Evolutionary conservation across 371 early-diverging fungal species (phyloP), one percentile per base, ranked within the genome.

Genomic region (Saksenaea oblongispora): DNA sequence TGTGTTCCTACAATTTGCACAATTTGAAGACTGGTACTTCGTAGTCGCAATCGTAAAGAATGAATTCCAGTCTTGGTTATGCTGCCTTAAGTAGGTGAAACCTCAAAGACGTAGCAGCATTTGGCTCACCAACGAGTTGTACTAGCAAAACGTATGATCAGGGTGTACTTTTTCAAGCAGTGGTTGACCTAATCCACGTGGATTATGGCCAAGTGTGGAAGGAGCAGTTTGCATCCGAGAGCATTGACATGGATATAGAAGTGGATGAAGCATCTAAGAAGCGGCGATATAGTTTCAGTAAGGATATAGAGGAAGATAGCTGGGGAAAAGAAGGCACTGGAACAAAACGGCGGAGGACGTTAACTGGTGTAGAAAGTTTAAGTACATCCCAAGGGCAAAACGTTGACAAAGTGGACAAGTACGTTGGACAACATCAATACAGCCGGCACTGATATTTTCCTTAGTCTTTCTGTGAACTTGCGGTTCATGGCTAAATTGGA

Each of bases 1-100:
- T 53, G 67, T 79, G 0, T 82, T 82, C 62, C 58, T 82, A 1
- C 79, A 78, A 34, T 82, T 82, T 57, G 62, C 78, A 1, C 83
- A 82, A 36, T 82, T 78, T 56, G 78, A 79, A 56, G 80, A 82
- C 36, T 82, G 77, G 77, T 78, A 82, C 51, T 66, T 82, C 54
- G 72, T 79, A 3, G 61, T 79, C 34, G 74, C 80, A 4, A 73
- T 75, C 27, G 67, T 78, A 0, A 69, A 72, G 35, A 79, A 79
- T 55, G 71, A 77, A 61, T 74, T 82, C 35, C 74, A 76, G 39
- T 67, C 74, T 3, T 82, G 78, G 69, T 61, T 82, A 17, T 78
- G 79, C 47, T 77, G 82, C 56, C 66, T 79, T 17, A 76, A 67
- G 81, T 78, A 76, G 58, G 71, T 53, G 37, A 34, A 34, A 18